Conservation (phyloP, 257 asterid genomes). For the Solanum etuberosum region DNA sequence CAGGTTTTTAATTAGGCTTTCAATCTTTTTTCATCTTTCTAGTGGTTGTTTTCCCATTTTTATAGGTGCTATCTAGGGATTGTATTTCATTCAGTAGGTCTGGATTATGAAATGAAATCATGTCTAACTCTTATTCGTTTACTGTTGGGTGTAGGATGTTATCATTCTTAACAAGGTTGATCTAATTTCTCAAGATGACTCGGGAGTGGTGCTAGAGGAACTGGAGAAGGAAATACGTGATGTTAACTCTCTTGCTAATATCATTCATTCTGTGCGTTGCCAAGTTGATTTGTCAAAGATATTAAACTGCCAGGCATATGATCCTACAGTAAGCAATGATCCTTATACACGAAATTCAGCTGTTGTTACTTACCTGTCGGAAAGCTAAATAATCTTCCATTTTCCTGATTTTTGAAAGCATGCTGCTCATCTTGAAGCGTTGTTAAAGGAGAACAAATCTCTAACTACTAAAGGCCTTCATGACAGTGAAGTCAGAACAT, state of each 20-base stretch:
- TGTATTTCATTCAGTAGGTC: background rate
- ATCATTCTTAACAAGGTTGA: conserved; percentile 94
- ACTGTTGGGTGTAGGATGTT: conserved; percentile 50
- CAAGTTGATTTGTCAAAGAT: conserved; percentile 70
- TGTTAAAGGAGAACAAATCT: conserved; percentile 48
- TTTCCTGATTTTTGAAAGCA: conserved; percentile 31
- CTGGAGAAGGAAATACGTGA: conserved; percentile 70
- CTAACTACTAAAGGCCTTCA: conserved; percentile 69
- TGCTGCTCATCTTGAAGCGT: conserved; percentile 69
- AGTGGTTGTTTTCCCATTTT: background rate
- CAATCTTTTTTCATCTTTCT: background rate
- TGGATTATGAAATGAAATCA: background rate
- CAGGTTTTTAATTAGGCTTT: background rate
- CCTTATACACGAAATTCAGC: background rate
- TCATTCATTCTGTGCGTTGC: conserved; percentile 69
- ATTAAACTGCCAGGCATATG: conserved; percentile 77
- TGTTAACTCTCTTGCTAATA: conserved; percentile 71
- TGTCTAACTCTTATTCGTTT: background rate
- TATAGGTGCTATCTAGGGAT: background rate
- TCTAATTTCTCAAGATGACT: conserved; percentile 47
- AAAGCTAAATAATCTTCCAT: background rate
- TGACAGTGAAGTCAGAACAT: conserved; percentile 74
- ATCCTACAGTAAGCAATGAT: conserved; percentile 40
- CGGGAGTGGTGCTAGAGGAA: conserved; percentile 41
- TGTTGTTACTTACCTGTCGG: background rate